Percentiles rank a stretch among this genome's conserved stretches.
phyloP scores from a whole-genome alignment of 257 asterid genomes.

The Solanum pinnatisectum region DNA sequence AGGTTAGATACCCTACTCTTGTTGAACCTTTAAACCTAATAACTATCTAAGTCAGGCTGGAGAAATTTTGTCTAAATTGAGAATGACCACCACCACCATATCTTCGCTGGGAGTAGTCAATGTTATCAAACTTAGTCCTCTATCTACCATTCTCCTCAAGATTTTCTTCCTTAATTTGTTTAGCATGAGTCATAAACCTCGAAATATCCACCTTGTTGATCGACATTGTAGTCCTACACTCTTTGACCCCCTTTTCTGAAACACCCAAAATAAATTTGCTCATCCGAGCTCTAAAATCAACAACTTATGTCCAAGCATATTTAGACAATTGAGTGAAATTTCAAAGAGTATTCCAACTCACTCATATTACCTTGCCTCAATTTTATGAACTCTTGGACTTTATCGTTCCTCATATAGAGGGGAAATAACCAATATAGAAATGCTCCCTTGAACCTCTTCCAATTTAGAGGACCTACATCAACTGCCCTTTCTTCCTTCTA shows the following conservation, averaged over 20 bases:
- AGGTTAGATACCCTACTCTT: not conserved
- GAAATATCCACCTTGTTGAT: not conserved
- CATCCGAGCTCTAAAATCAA: not conserved
- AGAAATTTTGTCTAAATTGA: not conserved
- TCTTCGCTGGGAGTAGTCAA: too few species aligned
- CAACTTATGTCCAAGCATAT: not conserved
- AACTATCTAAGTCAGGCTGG: too few species aligned
- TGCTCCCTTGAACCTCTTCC: not conserved
- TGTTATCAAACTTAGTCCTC: not conserved
- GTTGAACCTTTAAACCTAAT: not conserved
- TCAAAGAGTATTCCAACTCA: not conserved
- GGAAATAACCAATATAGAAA: not conserved
- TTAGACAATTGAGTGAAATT: too few species aligned
- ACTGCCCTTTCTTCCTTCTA: not conserved
- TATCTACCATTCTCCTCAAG: not conserved
- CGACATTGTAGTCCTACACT: not conserved
- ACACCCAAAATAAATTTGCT: not conserved
- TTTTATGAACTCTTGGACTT: not conserved
- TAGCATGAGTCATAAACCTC: not conserved
- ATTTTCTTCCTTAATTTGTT: not conserved
- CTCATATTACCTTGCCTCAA: not conserved
- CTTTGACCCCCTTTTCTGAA: not conserved
- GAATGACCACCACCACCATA: too few species aligned
- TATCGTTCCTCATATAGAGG: not conserved
- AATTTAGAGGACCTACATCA: not conserved